Evolutionary conservation across 1,139 yeast species (phyloP).

Genomic region (Protomyces inundatus): DNA sequence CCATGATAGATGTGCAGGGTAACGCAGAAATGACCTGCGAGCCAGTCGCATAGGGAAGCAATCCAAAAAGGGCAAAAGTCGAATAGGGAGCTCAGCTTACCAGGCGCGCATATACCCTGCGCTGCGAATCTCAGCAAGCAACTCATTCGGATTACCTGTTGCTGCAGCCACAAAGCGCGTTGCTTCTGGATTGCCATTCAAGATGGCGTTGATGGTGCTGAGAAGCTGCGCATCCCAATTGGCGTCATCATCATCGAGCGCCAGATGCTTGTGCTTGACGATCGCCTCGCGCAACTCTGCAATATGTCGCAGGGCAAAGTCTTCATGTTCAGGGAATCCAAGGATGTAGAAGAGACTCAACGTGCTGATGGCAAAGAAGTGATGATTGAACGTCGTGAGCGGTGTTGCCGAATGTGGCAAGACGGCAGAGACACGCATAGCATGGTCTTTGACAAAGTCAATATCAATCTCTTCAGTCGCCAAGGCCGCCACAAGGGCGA

Average conservation of each 20-base stretch:
- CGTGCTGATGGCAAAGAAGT: slow-evolving; percentile 32
- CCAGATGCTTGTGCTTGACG: slow-evolving; percentile 22
- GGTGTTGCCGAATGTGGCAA: slow-evolving; percentile 29
- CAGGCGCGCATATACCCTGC: not conserved
- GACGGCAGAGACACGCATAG: slow-evolving; percentile 30
- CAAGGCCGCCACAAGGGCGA: slow-evolving; percentile 30
- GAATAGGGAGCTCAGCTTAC: not conserved
- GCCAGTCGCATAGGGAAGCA: too few species aligned
- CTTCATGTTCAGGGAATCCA: slow-evolving; percentile 29
- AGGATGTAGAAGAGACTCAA: slow-evolving; percentile 31
- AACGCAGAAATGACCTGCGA: too few species aligned
- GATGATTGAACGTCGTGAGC: slow-evolving; percentile 32
- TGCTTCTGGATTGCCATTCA: not conserved
- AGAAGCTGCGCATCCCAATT: slow-evolving; percentile 26
- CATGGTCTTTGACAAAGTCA: slow-evolving; percentile 30
- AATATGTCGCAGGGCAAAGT: slow-evolving; percentile 30
- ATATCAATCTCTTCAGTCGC: slow-evolving; percentile 27
- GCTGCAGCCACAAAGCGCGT: not conserved
- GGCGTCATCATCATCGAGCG: slow-evolving; percentile 22
- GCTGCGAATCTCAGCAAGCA: not conserved
- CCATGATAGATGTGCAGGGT: too few species aligned
- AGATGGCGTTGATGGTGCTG: slow-evolving; percentile 8
- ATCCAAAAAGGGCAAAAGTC: too few species aligned
- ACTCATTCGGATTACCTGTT: not conserved
- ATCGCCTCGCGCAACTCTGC: slow-evolving; percentile 21